Evolutionary conservation across 2,329 filamentous ascomycete species (phyloP).

Genomic region (Neurospora crassa): DNA sequence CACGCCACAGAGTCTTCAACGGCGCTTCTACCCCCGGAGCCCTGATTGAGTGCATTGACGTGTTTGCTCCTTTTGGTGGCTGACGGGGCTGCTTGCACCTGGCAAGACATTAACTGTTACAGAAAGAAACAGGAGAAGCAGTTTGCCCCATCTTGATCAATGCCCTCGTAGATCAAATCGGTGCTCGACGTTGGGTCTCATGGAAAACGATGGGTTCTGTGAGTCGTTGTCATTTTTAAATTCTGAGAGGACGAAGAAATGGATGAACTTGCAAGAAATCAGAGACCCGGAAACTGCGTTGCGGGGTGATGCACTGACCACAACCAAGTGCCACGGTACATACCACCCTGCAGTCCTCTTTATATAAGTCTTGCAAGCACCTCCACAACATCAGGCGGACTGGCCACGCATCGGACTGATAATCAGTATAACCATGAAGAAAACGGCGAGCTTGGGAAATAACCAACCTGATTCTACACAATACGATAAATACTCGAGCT

Average conservation of each 20-base stretch:
- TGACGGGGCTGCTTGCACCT: not conserved
- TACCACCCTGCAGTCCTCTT: no score
- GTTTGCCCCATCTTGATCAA: not conserved
- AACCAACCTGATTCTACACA: no score
- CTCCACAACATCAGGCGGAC: no score
- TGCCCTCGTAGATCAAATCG: not conserved
- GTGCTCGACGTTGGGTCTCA: not conserved
- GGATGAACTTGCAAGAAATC: no score
- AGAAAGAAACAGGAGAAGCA: not conserved
- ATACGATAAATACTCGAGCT: no score
- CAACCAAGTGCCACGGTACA: no score
- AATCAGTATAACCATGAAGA: no score
- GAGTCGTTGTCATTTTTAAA: no score
- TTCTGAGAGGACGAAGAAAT: not conserved
- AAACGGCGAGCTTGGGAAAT: no score
- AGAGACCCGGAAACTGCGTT: not conserved
- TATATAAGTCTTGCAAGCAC: no score
- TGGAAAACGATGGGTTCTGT: not conserved
- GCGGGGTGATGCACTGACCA: not conserved
- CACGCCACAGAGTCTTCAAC: not conserved
- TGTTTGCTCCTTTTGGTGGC: not conserved
- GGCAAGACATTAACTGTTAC: not conserved
- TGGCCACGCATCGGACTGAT: no score
- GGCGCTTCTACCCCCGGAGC: not conserved
- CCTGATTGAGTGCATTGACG: not conserved